Base-by-base conservation (phyloP, 169 alveolate species). In the Theileria luwenshuni region DNA sequence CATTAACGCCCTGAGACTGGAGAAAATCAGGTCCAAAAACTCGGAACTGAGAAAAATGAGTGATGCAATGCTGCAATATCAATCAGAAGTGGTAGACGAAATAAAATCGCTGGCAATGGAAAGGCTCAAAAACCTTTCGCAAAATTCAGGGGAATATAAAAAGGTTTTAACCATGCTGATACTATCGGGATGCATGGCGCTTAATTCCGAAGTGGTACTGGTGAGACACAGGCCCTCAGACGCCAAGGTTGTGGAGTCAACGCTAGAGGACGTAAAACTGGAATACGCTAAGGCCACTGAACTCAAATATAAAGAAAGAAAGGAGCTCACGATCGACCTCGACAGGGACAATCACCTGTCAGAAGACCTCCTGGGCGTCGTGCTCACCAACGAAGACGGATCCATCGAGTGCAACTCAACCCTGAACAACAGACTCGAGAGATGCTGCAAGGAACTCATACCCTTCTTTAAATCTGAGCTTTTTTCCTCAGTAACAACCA, bases 41-140 rank as follows among this genome's bases (percentile, higher is more conserved):
- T 79, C 95, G 35, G 98, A 94, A 13, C 76, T 93, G 38, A 93
- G 93, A 70, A 85, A 92, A 69, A 95, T 96, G 32, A 83, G 96
- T 30, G 90, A 93, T 32, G 90, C 90, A 45, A 93, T 93, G 58
- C 85, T 94, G 83, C 90, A 93, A 30, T 96, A 95, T 12, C 92
- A 93, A 41, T 92, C 91, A 30, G 86, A 74, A 47, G 77, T 93
- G 28, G 73, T 94, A 67, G 87, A 86, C 58, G 91, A 90, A 59
- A 86, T 90, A 51, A 83, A 86, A 69, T 74, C 74, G 51, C 83
- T 68, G 15, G 84, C 95, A 30, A 68, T 92, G 83, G 86, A 90
- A 76, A 91, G 86, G 88, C 76, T 94, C 41, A 75, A 83, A 8
- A 77, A 87, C 33, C 70, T 91, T 15, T 42, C 83, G 61, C 69